phyloP scores from a whole-genome alignment of 108 stramenopile species.

The Chaetoceros tenuissimus region DNA sequence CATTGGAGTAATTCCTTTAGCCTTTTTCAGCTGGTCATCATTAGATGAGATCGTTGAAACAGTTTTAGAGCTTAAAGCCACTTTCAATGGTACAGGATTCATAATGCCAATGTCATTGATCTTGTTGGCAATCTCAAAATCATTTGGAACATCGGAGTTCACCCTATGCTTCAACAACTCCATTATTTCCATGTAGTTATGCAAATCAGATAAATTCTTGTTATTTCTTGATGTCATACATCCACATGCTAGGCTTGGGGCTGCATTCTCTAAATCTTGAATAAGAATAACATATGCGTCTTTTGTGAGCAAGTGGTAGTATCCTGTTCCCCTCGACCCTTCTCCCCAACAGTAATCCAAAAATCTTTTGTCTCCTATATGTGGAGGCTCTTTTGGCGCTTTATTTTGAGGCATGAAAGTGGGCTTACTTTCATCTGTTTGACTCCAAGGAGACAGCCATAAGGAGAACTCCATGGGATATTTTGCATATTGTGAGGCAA shows the following conservation, averaged over 20 bases:
- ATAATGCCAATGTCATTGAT: too few relatives aligned
- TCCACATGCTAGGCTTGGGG: constrained; percentile 2
- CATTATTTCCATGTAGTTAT: neutral
- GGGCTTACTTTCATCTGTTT: neutral
- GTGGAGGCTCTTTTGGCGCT: neutral
- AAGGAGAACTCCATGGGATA: neutral
- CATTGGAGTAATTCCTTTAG: too few relatives aligned
- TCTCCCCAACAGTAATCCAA: constrained; percentile 3
- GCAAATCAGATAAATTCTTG: neutral
- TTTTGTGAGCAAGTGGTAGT: constrained; percentile 11
- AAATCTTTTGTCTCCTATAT: neutral
- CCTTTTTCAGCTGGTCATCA: too few relatives aligned
- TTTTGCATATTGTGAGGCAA: neutral
- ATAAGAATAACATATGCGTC: constrained; percentile 6
- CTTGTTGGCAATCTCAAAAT: neutral
- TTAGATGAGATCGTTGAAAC: too few relatives aligned
- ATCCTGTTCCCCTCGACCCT: constrained; percentile 1
- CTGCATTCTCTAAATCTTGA: neutral
- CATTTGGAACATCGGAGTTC: neutral
- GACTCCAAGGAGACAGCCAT: neutral
- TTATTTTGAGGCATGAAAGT: neutral
- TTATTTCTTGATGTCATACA: constrained; percentile 1
- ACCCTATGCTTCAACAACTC: neutral
- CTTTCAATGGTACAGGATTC: too few relatives aligned
- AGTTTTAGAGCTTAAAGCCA: too few relatives aligned